phyloP scores from a whole-genome alignment of 2,329 filamentous ascomycete genomes.

The Raffaelea albimanens region DNA sequence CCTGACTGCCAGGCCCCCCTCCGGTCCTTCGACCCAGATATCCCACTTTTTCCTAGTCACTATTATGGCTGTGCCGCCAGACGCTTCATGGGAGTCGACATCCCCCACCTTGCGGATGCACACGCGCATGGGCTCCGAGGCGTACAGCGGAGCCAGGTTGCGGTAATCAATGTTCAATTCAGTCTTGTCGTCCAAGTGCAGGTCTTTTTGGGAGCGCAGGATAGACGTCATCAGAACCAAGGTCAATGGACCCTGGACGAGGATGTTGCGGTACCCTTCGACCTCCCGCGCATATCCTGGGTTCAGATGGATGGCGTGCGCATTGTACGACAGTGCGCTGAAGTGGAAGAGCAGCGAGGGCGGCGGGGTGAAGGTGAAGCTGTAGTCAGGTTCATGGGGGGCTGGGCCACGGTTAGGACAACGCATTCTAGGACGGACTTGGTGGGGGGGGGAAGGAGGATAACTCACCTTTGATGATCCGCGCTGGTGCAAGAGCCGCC shows the following conservation, averaged over 20 bases:
- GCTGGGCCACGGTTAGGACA: slow-evolving; percentile 17
- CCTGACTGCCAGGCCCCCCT: slow-evolving; percentile 55
- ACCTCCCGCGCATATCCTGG: slow-evolving; percentile 55
- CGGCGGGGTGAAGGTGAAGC: slow-evolving; percentile 53
- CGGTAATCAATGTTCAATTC: slow-evolving; percentile 61
- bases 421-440: background rate
- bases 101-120: slow-evolving; percentile 44
- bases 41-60: slow-evolving; percentile 38
- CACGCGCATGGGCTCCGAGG: slow-evolving; percentile 58
- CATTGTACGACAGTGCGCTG: slow-evolving; percentile 85
- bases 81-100: too few species aligned
- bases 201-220: slow-evolving; percentile 34
- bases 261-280: slow-evolving; percentile 65
- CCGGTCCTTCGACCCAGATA: slow-evolving; percentile 54
- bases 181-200: slow-evolving; percentile 16
- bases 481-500: slow-evolving; percentile 7
- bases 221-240: slow-evolving; percentile 67
- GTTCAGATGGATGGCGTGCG: slow-evolving; percentile 84
- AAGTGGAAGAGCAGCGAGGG: slow-evolving; percentile 75
- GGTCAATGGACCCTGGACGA: slow-evolving; percentile 82
- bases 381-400: slow-evolving; percentile 24
- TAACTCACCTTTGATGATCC: slow-evolving; percentile 17
- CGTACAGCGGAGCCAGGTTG: slow-evolving; percentile 75
- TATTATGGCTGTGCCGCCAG: slow-evolving; percentile 33
- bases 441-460: background rate